Evolutionary conservation across 1,139 yeast genomes (phyloP), one percentile per base, ranked within the genome.

Genomic region (Yarrowia galli): DNA sequence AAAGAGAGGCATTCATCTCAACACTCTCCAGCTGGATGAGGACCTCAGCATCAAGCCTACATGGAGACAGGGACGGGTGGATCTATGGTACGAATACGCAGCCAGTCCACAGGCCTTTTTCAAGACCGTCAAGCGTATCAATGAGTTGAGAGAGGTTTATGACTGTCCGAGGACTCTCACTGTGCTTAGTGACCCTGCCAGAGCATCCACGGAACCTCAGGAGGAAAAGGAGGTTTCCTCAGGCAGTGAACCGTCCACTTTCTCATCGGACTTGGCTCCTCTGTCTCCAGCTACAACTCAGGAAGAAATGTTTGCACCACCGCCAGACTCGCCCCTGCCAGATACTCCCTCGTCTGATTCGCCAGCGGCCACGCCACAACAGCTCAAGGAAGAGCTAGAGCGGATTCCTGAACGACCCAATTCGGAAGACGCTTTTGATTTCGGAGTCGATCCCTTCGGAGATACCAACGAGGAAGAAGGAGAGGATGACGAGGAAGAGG

Each of bases 21-120:
- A 54, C 23, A 54, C 61, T 6, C 36, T 54, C n/a, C 61, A 54
- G 28, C 48, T 54, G n/a, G 61, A 54, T 2, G 61, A 40, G 13
- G 61, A 54, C 18, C 36, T 40, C 48, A 54, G 61, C 22, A 54
- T 54, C 22, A 54, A 54, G 48, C 61, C 61, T 2, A 54, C 61
- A 4, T 54, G 61, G 61, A 54, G 61, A 40, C 38, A 12, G 36
- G 61, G 61, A 8, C 36, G 48, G 0, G 42, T 25, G 25, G 61
- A 54, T 18, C 36, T 54, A 1, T 54, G 61, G 61, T 40, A 40
- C 18, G 46, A 54, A n/a, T 25, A 54, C 12, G 61, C 61, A 5
- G 25, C 28, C 20, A 54, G 61, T 40, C 61, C 61, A 18, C 46
- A 54, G 61, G 36, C 61, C 2, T 54, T 54, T 28, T 54, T 54